Conservation (phyloP, 148 eudicot species). For the Gaultheria prostrata region DNA sequence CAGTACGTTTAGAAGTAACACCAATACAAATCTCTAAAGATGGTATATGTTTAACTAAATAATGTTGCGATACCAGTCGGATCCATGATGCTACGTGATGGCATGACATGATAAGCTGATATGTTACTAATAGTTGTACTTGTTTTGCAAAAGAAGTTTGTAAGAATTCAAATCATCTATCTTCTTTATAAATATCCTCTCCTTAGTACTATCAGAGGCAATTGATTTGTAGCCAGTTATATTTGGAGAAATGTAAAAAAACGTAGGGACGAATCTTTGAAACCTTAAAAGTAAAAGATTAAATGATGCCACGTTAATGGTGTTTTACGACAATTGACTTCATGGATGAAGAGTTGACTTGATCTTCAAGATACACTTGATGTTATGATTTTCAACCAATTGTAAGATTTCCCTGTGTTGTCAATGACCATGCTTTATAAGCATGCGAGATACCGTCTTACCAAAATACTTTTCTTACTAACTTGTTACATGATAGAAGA, state of each 20-base stretch:
- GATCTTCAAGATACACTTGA: background rate
- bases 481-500: background rate
- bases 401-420: background rate
- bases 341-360: slow-evolving; percentile 2
- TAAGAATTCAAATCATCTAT: background rate
- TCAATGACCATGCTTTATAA: background rate
- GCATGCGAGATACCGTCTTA: background rate
- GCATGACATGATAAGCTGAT: background rate
- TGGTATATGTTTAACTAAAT: background rate
- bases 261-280: background rate
- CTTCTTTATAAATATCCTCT: background rate
- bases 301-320: background rate
- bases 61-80: background rate
- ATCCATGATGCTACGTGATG: background rate
- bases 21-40: background rate
- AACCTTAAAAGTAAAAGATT: background rate
- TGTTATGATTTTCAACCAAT: background rate
- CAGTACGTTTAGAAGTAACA: background rate
- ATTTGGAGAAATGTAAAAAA: background rate
- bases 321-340: background rate
- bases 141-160: background rate
- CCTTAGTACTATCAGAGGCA: background rate
- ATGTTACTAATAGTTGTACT: background rate
- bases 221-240: background rate
- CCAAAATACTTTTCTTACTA: background rate